These are phyloP conservation scores for Berkeleyomyces basicola DNA, from an alignment of 2,329 filamentous ascomycete genomes.

Conservation along the genomic window DNA sequence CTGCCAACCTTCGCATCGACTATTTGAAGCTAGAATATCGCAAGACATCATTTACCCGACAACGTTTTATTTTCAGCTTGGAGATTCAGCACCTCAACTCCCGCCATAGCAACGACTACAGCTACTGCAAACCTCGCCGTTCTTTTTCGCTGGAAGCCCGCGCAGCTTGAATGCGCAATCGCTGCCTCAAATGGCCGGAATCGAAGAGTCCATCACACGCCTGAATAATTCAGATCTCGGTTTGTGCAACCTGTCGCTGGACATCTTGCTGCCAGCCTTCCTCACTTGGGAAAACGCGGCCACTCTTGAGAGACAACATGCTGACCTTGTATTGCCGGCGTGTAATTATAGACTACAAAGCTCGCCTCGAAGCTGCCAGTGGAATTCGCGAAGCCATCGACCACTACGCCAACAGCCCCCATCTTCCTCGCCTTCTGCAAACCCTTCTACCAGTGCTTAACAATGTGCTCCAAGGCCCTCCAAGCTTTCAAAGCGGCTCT, in stretches of 20 bases:
- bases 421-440: conserved; percentile 67
- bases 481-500: conserved; percentile 81
- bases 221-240: conserved; percentile 39
- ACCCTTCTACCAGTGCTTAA: conserved; percentile 83
- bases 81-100: not conserved
- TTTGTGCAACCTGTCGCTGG: conserved; percentile 20
- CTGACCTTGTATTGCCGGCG: not conserved
- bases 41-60: not conserved
- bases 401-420: conserved; percentile 60
- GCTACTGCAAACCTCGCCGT: not conserved
- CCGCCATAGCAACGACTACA: too few relatives aligned
- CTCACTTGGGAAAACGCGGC: not conserved
- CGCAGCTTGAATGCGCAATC: conserved; percentile 8
- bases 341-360: conserved; percentile 28
- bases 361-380: conserved; percentile 66
- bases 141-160: not conserved
- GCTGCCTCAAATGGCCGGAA: conserved; percentile 23
- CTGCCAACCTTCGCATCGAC: not conserved
- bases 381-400: conserved; percentile 87
- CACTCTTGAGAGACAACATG: not conserved
- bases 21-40: not conserved
- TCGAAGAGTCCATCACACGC: conserved; percentile 48
- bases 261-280: not conserved
- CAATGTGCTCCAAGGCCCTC: conserved; percentile 65
- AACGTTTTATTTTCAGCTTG: not conserved